These are phyloP conservation scores for Ramichloridium luteum DNA, from an alignment of 2,329 filamentous ascomycete genomes.

Conservation along the genomic window DNA sequence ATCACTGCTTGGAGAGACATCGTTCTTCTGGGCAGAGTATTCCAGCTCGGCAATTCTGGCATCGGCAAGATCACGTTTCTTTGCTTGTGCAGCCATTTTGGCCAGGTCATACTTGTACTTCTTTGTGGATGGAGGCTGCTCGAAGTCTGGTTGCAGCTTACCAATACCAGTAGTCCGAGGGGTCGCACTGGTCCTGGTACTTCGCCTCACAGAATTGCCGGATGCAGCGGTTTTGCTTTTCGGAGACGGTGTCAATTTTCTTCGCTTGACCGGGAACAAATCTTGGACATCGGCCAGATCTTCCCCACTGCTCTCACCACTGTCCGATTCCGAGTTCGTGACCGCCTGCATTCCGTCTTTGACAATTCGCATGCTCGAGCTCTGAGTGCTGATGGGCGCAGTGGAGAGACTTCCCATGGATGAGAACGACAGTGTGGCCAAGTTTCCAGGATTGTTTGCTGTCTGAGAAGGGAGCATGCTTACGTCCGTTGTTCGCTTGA, in stretches of 20 bases:
- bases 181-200: no score
- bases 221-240: conserved; percentile 3
- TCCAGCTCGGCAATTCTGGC: conserved; percentile 18
- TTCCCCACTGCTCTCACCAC: conserved; percentile 17
- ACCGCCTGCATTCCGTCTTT: conserved; percentile 45
- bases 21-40: no score
- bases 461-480: no score
- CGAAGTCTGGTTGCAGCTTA: no score
- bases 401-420: conserved; percentile 23
- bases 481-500: no score
- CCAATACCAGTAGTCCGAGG: no score
- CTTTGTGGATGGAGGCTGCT: no score
- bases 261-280: conserved; percentile 20
- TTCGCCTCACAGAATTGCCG: no score
- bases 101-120: conserved; percentile 20
- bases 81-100: conserved; percentile 17
- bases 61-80: conserved; percentile 14
- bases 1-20: no score
- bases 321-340: conserved; percentile 28
- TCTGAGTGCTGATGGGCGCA: conserved; percentile 13
- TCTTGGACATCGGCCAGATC: conserved; percentile 22
- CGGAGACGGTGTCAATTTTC: conserved; percentile 16
- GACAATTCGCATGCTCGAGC: conserved; percentile 40
- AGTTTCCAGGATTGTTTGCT: no score
- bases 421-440: conserved; percentile 11